Conservation (phyloP, 352 stramenopile genomes). For the Globisporangium viniferum region DNA sequence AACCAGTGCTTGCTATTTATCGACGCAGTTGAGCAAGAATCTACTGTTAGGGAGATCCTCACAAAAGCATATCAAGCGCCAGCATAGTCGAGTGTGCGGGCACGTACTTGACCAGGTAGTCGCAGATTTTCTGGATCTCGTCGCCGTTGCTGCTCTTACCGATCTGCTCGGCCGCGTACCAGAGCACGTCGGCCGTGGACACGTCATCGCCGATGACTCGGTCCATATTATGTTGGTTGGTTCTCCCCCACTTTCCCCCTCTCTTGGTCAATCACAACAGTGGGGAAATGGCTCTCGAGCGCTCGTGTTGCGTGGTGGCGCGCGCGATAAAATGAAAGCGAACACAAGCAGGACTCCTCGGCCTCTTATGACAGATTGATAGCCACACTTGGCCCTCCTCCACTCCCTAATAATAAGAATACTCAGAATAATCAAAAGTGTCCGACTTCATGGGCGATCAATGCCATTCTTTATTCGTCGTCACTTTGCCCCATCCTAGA, state of each 20-base stretch:
- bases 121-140: slow-evolving; percentile 51
- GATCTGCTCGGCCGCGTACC: slow-evolving; percentile 51
- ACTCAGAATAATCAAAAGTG: background rate
- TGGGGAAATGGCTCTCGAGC: background rate
- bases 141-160: slow-evolving; percentile 43
- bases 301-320: background rate
- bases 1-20: slow-evolving; percentile 59
- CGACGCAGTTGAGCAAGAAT: background rate
- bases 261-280: background rate
- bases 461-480: background rate
- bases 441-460: background rate
- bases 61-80: background rate
- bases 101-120: slow-evolving; percentile 58
- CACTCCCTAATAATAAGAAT: background rate
- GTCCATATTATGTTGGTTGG: background rate
- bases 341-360: background rate
- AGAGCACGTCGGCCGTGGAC: slow-evolving; percentile 40
- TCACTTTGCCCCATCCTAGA: background rate
- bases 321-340: background rate
- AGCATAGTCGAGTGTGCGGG: background rate
- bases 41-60: background rate
- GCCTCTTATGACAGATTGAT: background rate
- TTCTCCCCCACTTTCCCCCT: background rate
- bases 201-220: slow-evolving; percentile 26
- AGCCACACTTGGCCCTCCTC: background rate